Base-by-base conservation (phyloP, 2,329 filamentous ascomycete species). In the Nothomitra cinnamomea region DNA sequence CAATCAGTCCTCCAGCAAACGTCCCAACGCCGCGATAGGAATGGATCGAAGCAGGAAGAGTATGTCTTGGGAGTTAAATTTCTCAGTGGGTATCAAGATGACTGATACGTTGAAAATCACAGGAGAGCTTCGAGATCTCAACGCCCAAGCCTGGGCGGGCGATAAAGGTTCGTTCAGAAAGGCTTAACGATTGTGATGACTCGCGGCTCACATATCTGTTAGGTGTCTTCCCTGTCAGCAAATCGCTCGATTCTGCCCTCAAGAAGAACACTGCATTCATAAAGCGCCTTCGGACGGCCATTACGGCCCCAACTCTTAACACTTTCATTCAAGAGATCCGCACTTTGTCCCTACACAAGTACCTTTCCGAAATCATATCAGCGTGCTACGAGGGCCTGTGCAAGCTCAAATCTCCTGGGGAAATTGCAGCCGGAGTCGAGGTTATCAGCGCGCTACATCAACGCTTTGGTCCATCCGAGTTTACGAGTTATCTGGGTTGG, bases 191-290 rank as follows among this genome's bases (percentile, higher is more conserved):
- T 28, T 53, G 43, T 24, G 4, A 45, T 19, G 22, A 17, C 51
- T 19, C 32, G 61, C 60, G 54, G 53, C 56, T 65, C 40, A 65
- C 60, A 65, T 58, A 66, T 53, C 41, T 52, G 47, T 35, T 60
- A 94, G 88, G 86, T 72, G 71, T 94, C 57, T 87, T 94, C 63
- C 70, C 79, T 53, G 81, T 92, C 60, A 82, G 79, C 67, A 77
- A 78, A 64, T 84, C 85, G 28, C 82, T 96, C 63, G 90, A 96
- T 68, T 95, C 90, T 52, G 92, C 89, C 52, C 76, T 96, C 67
- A 95, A 95, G 72, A 96, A 95, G 74, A 96, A 96, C 63, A 96
- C 90, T 2, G 88, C 89, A 59, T 95, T 96, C 67, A 96, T 96
- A 65, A 95, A 95, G 70, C 87, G 90, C 63, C 76, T 96, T 54